Percentiles rank a stretch among this genome's conserved stretches.
These are phyloP conservation scores for Cercospora zeae-maydis DNA, from an alignment of 2,329 filamentous ascomycete species.

Conservation along the genomic window DNA sequence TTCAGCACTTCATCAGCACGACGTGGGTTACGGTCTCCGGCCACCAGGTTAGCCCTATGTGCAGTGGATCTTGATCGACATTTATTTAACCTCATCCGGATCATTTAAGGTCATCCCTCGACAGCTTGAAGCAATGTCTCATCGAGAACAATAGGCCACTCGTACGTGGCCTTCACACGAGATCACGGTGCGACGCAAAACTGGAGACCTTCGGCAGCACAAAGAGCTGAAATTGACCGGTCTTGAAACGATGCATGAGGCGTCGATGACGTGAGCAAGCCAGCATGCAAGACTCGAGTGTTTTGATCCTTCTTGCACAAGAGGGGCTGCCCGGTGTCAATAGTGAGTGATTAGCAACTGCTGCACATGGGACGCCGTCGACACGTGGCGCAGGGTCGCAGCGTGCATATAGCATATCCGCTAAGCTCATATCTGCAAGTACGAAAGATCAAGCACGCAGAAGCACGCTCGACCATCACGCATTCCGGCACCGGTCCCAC, in stretches of 20 bases:
- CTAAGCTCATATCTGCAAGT: neutral
- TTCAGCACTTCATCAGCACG: no score
- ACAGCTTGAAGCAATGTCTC: neutral
- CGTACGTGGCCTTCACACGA: neutral
- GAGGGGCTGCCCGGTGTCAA: neutral
- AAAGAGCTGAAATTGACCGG: neutral
- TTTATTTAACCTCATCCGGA: neutral
- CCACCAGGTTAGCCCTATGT: constrained; percentile 3
- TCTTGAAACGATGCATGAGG: neutral
- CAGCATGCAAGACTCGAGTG: neutral
- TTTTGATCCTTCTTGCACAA: neutral
- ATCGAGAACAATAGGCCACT: neutral
- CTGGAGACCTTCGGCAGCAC: neutral
- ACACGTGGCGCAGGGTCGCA: neutral
- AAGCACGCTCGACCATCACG: neutral
- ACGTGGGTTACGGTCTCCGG: neutral
- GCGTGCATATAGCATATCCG: neutral
- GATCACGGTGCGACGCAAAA: neutral
- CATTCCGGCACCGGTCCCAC: neutral
- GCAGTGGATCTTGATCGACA: constrained; percentile 3
- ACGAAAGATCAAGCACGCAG: neutral
- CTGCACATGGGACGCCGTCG: neutral
- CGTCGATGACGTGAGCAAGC: neutral
- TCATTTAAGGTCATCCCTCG: neutral
- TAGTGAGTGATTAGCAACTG: neutral